phyloP scores from a whole-genome alignment of 805 yeast genomes.

The Yamadazyma nakazawae region DNA sequence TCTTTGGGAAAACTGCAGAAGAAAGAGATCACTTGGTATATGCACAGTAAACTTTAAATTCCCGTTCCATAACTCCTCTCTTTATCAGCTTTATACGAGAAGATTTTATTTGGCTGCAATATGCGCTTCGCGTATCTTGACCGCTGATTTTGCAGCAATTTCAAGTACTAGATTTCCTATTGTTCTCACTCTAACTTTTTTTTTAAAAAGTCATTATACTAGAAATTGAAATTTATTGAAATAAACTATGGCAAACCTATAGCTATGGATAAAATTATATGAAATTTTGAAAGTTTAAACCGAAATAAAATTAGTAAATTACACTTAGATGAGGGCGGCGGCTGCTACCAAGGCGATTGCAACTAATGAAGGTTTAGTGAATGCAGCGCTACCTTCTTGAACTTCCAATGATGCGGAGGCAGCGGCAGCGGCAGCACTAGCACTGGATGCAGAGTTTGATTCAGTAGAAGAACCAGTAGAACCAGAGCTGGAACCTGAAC shows the following conservation, averaged over 20 bases:
- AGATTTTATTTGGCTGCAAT: neutral
- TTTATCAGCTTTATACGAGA: neutral
- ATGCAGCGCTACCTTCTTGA: neutral
- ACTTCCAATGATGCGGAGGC: neutral
- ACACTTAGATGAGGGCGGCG: neutral
- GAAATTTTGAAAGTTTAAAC: neutral
- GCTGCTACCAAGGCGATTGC: neutral
- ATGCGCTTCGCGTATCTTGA: neutral
- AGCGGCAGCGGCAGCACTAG: neutral
- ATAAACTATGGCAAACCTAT: too few species aligned
- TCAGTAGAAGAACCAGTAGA: neutral
- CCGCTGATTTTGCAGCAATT: neutral
- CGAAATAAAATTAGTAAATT: neutral
- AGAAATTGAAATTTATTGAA: too few species aligned
- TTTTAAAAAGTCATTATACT: too few species aligned
- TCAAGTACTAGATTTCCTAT: neutral
- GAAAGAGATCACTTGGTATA: too few species aligned
- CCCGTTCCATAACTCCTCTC: too few species aligned
- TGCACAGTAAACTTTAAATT: too few species aligned
- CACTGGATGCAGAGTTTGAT: constrained; percentile 2
- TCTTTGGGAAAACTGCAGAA: too few species aligned
- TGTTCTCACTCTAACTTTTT: too few species aligned
- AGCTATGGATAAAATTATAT: too few species aligned
- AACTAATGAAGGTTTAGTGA: neutral
- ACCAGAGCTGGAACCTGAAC: neutral